Evolutionary conservation across 2,329 filamentous ascomycete species (phyloP).

Genomic region (Pseudocercospora vitis): DNA sequence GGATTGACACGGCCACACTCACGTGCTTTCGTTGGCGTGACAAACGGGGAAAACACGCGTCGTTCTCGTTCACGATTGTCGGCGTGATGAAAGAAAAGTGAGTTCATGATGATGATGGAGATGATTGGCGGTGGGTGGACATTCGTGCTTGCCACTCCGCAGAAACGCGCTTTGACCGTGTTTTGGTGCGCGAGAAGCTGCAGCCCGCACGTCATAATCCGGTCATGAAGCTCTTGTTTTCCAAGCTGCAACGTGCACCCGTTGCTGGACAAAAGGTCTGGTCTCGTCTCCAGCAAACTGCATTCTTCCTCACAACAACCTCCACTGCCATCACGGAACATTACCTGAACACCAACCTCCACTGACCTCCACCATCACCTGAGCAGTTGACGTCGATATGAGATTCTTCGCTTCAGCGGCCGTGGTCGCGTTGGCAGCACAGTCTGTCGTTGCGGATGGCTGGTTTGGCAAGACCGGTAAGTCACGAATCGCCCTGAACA

Average conservation of each 20-base stretch:
- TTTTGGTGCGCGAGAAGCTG: too few relatives aligned
- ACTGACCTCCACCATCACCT: slow-evolving; percentile 3
- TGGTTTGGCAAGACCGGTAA: slow-evolving; percentile 87
- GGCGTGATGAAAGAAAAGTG: background rate
- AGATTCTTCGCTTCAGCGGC: slow-evolving; percentile 72
- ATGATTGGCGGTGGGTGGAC: background rate
- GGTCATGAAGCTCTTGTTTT: background rate
- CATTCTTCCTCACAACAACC: slow-evolving; percentile 6
- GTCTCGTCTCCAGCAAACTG: background rate
- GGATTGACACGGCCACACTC: too few relatives aligned
- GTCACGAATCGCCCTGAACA: slow-evolving; percentile 37
- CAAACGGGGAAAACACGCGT: background rate
- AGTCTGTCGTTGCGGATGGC: slow-evolving; percentile 68
- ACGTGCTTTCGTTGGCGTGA: too few relatives aligned
- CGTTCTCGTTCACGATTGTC: background rate
- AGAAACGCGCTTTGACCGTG: background rate
- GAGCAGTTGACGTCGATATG: slow-evolving; percentile 56
- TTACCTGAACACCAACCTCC: background rate
- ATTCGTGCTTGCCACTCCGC: background rate
- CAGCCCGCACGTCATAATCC: background rate
- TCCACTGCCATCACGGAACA: too few relatives aligned
- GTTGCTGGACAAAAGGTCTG: background rate
- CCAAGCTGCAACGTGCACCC: background rate
- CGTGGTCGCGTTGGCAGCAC: slow-evolving; percentile 69
- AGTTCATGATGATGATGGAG: background rate